Conservation (phyloP, 148 eudicot species). For the Spergularia marina region DNA sequence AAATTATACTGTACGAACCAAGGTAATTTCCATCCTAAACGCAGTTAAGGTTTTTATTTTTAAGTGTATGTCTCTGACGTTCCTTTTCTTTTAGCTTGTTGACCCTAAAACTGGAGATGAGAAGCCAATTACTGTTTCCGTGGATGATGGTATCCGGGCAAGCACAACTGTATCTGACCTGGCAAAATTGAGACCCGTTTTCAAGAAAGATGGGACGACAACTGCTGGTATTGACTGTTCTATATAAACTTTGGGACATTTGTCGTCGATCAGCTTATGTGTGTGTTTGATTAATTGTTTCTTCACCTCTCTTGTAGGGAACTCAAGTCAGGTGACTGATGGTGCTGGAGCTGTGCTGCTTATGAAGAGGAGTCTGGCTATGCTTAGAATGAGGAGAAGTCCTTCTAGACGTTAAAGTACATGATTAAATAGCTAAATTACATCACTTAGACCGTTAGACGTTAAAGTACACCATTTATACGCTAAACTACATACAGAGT, state of each 20-base stretch:
- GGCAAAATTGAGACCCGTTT: constrained; percentile 81
- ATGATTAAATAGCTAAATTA: no score
- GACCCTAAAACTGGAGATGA: constrained; percentile 98
- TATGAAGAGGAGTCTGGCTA: constrained; percentile 91
- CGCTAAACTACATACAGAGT: no score
- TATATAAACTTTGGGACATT: neutral
- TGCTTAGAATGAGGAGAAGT: no score
- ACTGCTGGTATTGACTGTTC: constrained; percentile 70
- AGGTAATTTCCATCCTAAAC: constrained; percentile 38
- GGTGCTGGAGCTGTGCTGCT: constrained; percentile 99
- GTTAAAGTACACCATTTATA: no score
- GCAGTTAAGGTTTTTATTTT: neutral
- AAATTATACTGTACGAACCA: constrained; percentile 75
- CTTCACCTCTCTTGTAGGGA: constrained; percentile 46
- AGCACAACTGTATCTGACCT: constrained; percentile 58
- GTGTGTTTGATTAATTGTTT: neutral
- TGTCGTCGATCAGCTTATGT: neutral
- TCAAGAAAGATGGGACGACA: constrained; percentile 89
- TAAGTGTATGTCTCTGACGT: neutral
- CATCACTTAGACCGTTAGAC: no score
- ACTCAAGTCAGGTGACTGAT: constrained; percentile 96
- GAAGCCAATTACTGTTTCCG: constrained; percentile 67
- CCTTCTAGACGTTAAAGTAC: no score
- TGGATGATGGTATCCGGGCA: constrained; percentile 92
- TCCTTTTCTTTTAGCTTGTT: constrained; percentile 48